A percentile compares a stretch with the other conserved stretches of the same genome.
phyloP scores from a whole-genome alignment of 192 early-diverging fungal genomes.

The Geranomyces michiganensis region DNA sequence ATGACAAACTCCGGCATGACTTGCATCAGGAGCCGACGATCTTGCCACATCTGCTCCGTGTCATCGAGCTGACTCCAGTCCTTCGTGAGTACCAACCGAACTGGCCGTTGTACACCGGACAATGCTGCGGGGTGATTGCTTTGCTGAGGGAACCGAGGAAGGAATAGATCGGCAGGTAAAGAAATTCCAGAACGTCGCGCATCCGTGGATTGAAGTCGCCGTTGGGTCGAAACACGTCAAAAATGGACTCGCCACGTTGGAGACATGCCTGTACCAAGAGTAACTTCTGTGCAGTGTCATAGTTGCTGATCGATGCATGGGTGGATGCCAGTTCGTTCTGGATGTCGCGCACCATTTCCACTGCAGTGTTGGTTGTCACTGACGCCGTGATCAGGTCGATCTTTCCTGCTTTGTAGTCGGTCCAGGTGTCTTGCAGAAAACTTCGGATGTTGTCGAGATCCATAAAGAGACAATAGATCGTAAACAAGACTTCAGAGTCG shows the following conservation, averaged over 20 bases:
- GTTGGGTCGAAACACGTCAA: neutral
- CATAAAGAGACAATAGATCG: conserved; percentile 10
- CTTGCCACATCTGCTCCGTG: neutral
- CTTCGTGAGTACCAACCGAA: conserved; percentile 10
- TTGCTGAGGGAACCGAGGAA: neutral
- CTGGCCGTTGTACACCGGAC: conserved; percentile 20
- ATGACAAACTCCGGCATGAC: conserved; percentile 18
- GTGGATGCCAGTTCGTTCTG: conserved; percentile 1
- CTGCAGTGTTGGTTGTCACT: conserved; percentile 20
- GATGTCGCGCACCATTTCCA: conserved; percentile 10
- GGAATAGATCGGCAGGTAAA: neutral
- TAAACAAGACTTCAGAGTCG: conserved; percentile 7
- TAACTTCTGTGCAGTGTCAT: neutral
- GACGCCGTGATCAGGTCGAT: conserved; percentile 24
- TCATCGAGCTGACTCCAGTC: neutral
- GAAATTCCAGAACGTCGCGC: conserved; percentile 1
- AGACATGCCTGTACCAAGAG: neutral
- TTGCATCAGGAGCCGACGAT: conserved; percentile 11
- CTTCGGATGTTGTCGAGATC: conserved; percentile 12
- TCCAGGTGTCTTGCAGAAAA: conserved; percentile 19
- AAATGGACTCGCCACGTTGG: conserved; percentile 2
- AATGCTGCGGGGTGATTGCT: neutral
- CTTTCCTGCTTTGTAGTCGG: neutral
- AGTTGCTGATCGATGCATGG: conserved; percentile 1
- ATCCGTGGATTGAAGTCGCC: neutral